Evolutionary conservation across 495 filamentous ascomycete genomes (phyloP), one percentile per base, ranked within the genome.

Genomic region (Tricharina praecox): DNA sequence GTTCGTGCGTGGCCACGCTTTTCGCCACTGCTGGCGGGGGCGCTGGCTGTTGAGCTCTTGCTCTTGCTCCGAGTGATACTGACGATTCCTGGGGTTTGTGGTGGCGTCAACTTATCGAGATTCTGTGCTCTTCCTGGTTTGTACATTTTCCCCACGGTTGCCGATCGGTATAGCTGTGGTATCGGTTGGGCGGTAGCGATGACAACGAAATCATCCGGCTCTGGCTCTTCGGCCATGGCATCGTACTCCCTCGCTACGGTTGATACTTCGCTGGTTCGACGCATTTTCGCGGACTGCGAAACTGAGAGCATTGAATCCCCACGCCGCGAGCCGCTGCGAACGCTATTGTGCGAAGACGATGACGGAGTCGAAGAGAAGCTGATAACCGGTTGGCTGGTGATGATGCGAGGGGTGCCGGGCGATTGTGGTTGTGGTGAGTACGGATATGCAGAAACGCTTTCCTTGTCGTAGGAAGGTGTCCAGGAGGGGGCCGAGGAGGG

Each of bases 171-270:
- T 8, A 53, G 13, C 15, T 44, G 45, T 11, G 30, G 18, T 19
- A 43, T 37, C 9, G 56, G 44, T 38, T 58, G 54, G 15, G 47
- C 50, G n/a, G 51, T 13, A 7, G 26, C 47, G 20, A 20, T 16
- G 0, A 36, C 18, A 13, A 21, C 24, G 19, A 15, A 11, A 13
- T 7, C 13, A 24, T 49, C 7, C 13, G 33, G 0, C 23, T 52
- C 47, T 24, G 52, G 54, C 10, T 43, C 24, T 11, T 7, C 8
- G 51, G 44, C 39, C 45, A 48, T 15, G 50, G 50, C 28, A 45
- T 47, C 34, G 56, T 42, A 55, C 9, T 53, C 49, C 16, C 55
- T 40, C 9, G 54, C 54, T 3, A 57, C 55, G 4, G 55, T 57
- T 1, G 55, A 58, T 3, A 44, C 32, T 35, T 58, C 55, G 4